These are phyloP conservation scores for Pholiota conissans DNA, from an alignment of 768 basidiomycete genomes.

Conservation along the genomic window DNA sequence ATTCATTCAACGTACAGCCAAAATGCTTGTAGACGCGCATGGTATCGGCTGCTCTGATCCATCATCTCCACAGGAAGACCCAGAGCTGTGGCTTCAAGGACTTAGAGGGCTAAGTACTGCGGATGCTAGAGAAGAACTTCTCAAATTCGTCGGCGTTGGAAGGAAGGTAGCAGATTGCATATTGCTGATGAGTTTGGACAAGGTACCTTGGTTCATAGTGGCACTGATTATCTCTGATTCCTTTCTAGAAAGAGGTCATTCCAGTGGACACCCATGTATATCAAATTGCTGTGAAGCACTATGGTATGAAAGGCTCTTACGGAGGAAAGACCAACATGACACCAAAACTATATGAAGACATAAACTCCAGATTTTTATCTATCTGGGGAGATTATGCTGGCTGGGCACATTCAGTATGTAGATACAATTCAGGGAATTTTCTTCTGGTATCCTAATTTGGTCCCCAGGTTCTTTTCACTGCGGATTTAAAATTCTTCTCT, in stretches of 20 bases:
- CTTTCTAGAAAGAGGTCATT: slow-evolving; percentile 70
- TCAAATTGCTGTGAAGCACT: slow-evolving; percentile 83
- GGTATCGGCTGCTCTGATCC: slow-evolving; percentile 20
- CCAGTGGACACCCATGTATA: slow-evolving; percentile 97
- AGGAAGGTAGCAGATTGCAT: slow-evolving; percentile 97
- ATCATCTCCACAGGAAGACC: slow-evolving; percentile 35
- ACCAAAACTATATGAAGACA: slow-evolving; percentile 72
- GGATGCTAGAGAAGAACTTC: slow-evolving; percentile 70
- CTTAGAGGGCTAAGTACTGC: slow-evolving; percentile 50
- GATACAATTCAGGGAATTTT: not conserved
- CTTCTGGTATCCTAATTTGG: not conserved
- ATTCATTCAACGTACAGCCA: slow-evolving; percentile 83
- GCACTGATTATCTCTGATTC: not conserved
- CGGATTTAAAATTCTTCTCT: slow-evolving; percentile 70
- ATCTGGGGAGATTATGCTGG: slow-evolving; percentile 88
- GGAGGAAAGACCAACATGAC: slow-evolving; percentile 62
- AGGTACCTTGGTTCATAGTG: slow-evolving; percentile 44
- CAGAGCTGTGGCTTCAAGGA: slow-evolving; percentile 60
- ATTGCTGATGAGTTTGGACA: slow-evolving; percentile 88
- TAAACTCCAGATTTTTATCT: slow-evolving; percentile 56
- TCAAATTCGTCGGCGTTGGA: slow-evolving; percentile 89
- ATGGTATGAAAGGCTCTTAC: slow-evolving; percentile 55
- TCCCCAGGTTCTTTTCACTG: slow-evolving; percentile 68
- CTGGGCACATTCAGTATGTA: slow-evolving; percentile 82
- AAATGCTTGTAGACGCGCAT: slow-evolving; percentile 68